These are phyloP conservation scores for Sporopachydermia lactativora DNA, from an alignment of 805 yeast genomes.

Conservation along the genomic window DNA sequence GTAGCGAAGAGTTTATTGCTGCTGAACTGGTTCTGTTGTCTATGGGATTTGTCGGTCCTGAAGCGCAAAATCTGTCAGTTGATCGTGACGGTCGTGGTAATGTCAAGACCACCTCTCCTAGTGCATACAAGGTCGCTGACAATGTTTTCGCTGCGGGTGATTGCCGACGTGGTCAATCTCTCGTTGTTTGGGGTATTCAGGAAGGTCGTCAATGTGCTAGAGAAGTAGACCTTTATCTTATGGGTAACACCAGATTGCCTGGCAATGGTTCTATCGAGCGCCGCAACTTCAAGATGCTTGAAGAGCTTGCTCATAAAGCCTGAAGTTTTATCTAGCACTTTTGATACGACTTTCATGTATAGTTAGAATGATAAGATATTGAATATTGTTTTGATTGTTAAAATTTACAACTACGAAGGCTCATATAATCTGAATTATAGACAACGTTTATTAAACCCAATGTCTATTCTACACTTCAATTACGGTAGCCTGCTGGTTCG, in stretches of 20 bases:
- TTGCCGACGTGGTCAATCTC: slow-evolving; percentile 96
- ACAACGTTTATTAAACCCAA: no score
- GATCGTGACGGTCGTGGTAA: slow-evolving; percentile 78
- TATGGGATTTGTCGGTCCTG: slow-evolving; percentile 98
- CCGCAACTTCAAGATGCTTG: slow-evolving; percentile 63
- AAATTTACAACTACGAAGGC: no score
- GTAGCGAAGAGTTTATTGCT: slow-evolving; percentile 84
- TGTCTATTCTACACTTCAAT: no score
- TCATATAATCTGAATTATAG: no score
- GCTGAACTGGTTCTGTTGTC: slow-evolving; percentile 90
- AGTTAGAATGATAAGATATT: no score
- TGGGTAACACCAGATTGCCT: slow-evolving; percentile 74
- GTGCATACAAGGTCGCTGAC: slow-evolving; percentile 54
- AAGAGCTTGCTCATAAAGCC: slow-evolving; percentile 35
- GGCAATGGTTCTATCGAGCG: slow-evolving; percentile 89
- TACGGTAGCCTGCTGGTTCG: no score
- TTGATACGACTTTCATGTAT: no score
- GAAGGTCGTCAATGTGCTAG: slow-evolving; percentile 99
- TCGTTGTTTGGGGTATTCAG: slow-evolving; percentile 98
- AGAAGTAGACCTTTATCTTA: slow-evolving; percentile 69
- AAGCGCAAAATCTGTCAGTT: slow-evolving; percentile 54
- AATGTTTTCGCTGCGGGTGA: slow-evolving; percentile 94
- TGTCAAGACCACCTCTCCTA: slow-evolving; percentile 39
- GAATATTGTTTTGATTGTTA: no score
- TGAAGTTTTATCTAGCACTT: no score